Percentiles rank a stretch among this genome's conserved stretches.
These are phyloP conservation scores for Pythium biforme DNA, from an alignment of 352 stramenopile species.

Conservation along the genomic window DNA sequence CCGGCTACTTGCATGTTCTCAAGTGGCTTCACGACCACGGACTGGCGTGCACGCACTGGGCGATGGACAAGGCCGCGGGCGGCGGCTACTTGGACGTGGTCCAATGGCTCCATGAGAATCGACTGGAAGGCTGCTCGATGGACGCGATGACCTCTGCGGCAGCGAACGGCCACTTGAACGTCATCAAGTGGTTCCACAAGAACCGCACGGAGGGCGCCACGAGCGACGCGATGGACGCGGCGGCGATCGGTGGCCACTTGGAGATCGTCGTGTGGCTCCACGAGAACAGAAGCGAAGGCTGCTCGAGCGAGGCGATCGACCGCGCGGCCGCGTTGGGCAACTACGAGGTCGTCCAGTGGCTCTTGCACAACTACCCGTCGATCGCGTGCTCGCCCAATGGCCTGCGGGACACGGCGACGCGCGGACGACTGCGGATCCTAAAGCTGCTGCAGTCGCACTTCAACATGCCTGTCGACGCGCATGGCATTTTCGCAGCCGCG, in stretches of 20 bases:
- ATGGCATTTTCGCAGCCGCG: neutral
- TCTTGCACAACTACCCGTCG: slow-evolving; percentile 2
- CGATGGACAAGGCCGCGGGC: slow-evolving; percentile 68
- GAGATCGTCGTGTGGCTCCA: slow-evolving; percentile 24
- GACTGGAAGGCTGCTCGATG: slow-evolving; percentile 4
- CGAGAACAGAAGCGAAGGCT: slow-evolving; percentile 20
- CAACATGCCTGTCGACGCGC: neutral
- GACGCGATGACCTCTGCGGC: slow-evolving; percentile 11
- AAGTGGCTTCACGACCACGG: slow-evolving; percentile 3
- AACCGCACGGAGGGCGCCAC: slow-evolving; percentile 13
- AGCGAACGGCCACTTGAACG: slow-evolving; percentile 3
- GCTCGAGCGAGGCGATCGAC: slow-evolving; percentile 19
- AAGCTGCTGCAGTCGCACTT: slow-evolving; percentile 3
- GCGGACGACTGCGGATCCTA: neutral
- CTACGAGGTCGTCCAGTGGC: slow-evolving; percentile 20
- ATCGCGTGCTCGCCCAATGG: slow-evolving; percentile 1
- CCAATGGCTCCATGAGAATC: slow-evolving; percentile 65
- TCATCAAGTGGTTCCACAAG: slow-evolving; percentile 22
- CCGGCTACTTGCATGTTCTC: slow-evolving; percentile 4
- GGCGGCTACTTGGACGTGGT: slow-evolving; percentile 58
- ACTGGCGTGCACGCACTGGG: slow-evolving; percentile 5
- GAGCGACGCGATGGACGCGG: slow-evolving; percentile 12
- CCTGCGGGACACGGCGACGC: slow-evolving; percentile 1
- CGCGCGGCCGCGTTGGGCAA: slow-evolving; percentile 7
- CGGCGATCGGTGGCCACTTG: slow-evolving; percentile 8